A percentile compares a stretch with the other conserved stretches of the same genome.
These are phyloP conservation scores for Apiosordaria backusii DNA, from an alignment of 495 filamentous ascomycete species.

Conservation along the genomic window DNA sequence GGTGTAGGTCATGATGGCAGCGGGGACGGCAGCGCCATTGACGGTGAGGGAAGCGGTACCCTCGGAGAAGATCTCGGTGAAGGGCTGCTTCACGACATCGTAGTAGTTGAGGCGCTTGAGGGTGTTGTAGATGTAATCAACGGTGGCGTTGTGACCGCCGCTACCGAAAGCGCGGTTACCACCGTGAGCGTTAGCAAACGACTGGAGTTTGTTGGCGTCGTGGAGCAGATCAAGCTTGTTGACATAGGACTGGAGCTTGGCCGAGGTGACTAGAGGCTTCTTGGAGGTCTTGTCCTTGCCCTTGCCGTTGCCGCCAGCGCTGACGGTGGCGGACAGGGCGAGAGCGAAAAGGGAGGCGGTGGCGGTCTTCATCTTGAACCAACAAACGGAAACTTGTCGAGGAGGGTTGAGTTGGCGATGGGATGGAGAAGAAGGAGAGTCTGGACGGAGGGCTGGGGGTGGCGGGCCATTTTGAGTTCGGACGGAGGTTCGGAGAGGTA, in stretches of 20 bases:
- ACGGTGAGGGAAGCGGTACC: slow-evolving; percentile 36
- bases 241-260: slow-evolving; percentile 33
- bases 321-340: slow-evolving; percentile 11
- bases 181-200: slow-evolving; percentile 35
- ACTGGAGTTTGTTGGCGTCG: slow-evolving; percentile 45
- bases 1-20: slow-evolving; percentile 40
- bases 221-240: slow-evolving; percentile 40
- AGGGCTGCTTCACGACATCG: slow-evolving; percentile 56
- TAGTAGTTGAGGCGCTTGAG: slow-evolving; percentile 54
- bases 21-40: slow-evolving; percentile 26
- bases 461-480: slow-evolving; percentile 7
- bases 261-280: slow-evolving; percentile 21
- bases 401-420: neutral
- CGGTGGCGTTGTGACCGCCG: slow-evolving; percentile 59
- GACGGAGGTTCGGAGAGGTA: neutral
- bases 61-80: slow-evolving; percentile 38
- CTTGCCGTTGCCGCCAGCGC: slow-evolving; percentile 4
- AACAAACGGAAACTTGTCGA: neutral
- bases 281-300: neutral
- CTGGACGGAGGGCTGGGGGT: neutral
- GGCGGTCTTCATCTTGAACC: slow-evolving; percentile 17
- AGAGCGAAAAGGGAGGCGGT: slow-evolving; percentile 13
- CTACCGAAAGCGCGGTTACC: slow-evolving; percentile 58
- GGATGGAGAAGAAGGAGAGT: neutral
- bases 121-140: slow-evolving; percentile 57